Percentiles rank a stretch among this genome's conserved stretches.
These are phyloP conservation scores for Rhododendron williamsianum DNA, from an alignment of 148 eudicot genomes.

Conservation along the genomic window DNA sequence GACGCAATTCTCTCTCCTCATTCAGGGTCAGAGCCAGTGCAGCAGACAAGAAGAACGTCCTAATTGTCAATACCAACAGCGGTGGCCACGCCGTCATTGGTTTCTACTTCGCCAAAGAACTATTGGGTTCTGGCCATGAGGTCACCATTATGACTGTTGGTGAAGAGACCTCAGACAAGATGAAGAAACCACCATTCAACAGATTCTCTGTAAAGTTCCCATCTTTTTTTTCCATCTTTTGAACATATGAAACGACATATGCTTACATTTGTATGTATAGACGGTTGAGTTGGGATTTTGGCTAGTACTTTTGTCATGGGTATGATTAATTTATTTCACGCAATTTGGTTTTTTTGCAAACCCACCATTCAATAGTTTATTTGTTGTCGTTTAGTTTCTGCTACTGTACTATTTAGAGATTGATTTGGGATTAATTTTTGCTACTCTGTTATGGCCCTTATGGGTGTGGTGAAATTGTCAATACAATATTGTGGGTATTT, in stretches of 20 bases:
- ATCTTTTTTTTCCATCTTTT: background rate
- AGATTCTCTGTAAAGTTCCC: constrained; percentile 61
- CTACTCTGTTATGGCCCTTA: background rate
- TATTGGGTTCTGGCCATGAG: constrained; percentile 69
- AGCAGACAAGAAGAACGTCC: constrained; percentile 66
- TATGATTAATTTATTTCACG: background rate
- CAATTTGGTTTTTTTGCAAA: background rate
- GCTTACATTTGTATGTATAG: background rate
- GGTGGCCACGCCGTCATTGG: constrained; percentile 98
- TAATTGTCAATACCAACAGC: constrained; percentile 73
- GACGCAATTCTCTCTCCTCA: constrained; percentile 25
- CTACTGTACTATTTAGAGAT: background rate
- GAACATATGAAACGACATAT: background rate
- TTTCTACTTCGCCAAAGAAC: constrained; percentile 87
- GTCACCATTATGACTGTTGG: constrained; percentile 89
- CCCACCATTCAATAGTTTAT: background rate
- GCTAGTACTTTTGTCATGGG: background rate
- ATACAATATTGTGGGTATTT: constrained; percentile 5
- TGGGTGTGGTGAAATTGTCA: background rate
- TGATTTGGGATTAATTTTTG: background rate
- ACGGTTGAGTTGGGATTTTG: background rate
- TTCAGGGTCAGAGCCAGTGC: constrained; percentile 34
- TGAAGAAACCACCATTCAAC: constrained; percentile 92
- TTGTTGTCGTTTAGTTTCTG: background rate
- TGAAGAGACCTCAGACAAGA: constrained; percentile 84